phyloP scores from a whole-genome alignment of 208 protist species.

The Wallacemonas sp. region DNA sequence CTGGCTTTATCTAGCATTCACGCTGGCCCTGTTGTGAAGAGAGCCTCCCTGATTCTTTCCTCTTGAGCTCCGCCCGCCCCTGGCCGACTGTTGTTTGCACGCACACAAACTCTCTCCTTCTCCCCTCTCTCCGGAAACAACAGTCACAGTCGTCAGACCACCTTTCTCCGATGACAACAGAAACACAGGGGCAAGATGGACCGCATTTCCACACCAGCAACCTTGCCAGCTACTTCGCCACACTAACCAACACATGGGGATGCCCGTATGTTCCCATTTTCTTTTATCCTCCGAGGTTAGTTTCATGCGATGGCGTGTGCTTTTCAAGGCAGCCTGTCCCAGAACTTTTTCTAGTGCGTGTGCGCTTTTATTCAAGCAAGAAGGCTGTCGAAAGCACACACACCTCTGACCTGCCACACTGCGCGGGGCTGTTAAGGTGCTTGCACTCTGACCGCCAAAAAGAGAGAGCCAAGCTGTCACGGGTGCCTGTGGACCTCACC shows the following conservation, averaged over 20 bases:
- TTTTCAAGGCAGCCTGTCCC: not conserved
- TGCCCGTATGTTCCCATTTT: not conserved
- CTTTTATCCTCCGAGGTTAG: not conserved
- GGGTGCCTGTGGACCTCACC: not conserved
- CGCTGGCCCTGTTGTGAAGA: no score
- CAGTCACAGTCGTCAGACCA: no score
- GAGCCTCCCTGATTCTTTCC: no score
- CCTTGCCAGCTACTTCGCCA: not conserved
- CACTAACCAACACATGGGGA: not conserved
- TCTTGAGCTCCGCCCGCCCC: no score
- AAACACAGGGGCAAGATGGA: not conserved
- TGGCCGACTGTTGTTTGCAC: no score
- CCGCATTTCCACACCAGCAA: not conserved
- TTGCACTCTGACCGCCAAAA: not conserved
- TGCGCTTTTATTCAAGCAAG: not conserved
- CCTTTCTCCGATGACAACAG: not conserved
- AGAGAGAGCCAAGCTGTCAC: not conserved
- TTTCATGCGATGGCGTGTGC: slow-evolving; percentile 1
- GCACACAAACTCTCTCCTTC: no score
- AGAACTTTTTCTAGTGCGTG: not conserved
- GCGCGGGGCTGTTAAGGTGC: not conserved
- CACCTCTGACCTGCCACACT: not conserved
- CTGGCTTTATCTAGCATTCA: not conserved
- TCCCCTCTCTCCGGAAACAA: no score
- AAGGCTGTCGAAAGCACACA: not conserved